Base-by-base conservation (phyloP, 257 asterid species). In the Lycium barbarum region DNA sequence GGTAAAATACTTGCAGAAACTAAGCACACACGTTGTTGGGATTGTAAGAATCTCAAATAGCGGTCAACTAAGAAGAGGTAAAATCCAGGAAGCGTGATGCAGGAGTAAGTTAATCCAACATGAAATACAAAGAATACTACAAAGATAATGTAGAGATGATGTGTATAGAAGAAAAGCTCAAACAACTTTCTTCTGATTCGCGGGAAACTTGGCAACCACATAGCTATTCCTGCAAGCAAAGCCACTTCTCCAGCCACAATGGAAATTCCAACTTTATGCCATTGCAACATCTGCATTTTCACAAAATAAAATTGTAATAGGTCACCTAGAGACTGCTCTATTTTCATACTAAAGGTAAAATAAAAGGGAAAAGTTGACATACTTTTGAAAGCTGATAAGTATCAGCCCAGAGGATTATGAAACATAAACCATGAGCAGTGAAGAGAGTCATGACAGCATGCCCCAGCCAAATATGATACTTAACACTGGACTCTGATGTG, bases 381-480 rank as follows among this genome's bases (percentile, higher is more conserved):
- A 91, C 97, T 89, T 66, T 57, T 58, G 70, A 54, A 91, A 90
- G 88, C 22, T 92, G 92, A 84, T 89, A 45, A 18, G 93, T 83
- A 86, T 82, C 79, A 1, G 90, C 87, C 91, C 93, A 91, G 83
- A 86, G 89, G 91, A 93, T 87, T 14, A 89, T 18, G 47, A 89
- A 93, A 35, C 95, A 93, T 6, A 93, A 20, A 82, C 89, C 89
- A 79, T 92, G 95, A 38, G 85, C 87, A n/a, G 93, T 87, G 70
- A 93, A 93, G 18, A 93, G 92, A 33, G 87, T 10, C 54, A 47
- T 85, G 0, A 91, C 90, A 70, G 88, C 40, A 66, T 93, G 96
- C 3, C 97, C 95, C 6, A 93, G 91, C 96, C 97, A 92, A 63
- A 91, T 93, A 84, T 93, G 97, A 78, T 93, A 93, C 84, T 92